Evolutionary conservation across 768 basidiomycete genomes (phyloP).

Genomic region (Phanerochaete sordida): DNA sequence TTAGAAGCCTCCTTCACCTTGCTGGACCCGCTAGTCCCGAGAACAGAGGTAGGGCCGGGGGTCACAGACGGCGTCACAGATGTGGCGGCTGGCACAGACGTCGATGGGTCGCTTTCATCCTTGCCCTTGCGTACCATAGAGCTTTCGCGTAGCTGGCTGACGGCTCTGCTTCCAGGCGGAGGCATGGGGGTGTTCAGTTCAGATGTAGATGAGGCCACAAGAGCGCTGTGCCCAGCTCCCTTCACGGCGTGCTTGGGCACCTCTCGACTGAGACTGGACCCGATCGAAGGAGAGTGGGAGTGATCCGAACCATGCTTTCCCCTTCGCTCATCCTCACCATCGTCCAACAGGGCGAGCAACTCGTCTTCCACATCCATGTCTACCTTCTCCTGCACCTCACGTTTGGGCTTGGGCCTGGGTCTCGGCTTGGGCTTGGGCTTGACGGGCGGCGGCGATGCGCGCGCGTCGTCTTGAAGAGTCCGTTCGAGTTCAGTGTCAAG

Average conservation of each 20-base stretch:
- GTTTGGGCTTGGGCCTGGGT: neutral
- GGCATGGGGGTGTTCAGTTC: neutral
- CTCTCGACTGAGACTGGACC: neutral
- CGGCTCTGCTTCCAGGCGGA: neutral
- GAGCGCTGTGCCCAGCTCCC: neutral
- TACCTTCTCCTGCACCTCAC: conserved; percentile 31
- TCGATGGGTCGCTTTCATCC: neutral
- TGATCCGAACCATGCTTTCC: neutral
- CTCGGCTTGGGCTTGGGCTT: neutral
- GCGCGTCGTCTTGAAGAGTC: conserved; percentile 8
- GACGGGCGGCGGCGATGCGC: neutral
- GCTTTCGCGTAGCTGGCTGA: neutral
- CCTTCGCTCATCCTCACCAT: conserved; percentile 21
- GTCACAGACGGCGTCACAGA: neutral
- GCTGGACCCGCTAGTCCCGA: neutral
- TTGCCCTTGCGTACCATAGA: neutral
- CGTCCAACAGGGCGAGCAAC: conserved; percentile 66
- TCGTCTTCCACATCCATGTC: conserved; percentile 63
- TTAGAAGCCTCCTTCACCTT: neutral
- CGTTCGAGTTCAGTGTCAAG: conserved; percentile 36
- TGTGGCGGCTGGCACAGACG: neutral
- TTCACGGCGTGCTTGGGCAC: neutral
- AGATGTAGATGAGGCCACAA: neutral
- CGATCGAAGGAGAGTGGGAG: neutral
- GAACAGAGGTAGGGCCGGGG: neutral